Percentiles rank a stretch among this genome's conserved stretches.
Evolutionary conservation across 1,139 yeast species (phyloP).

Genomic region (Diutina scorzettiae): DNA sequence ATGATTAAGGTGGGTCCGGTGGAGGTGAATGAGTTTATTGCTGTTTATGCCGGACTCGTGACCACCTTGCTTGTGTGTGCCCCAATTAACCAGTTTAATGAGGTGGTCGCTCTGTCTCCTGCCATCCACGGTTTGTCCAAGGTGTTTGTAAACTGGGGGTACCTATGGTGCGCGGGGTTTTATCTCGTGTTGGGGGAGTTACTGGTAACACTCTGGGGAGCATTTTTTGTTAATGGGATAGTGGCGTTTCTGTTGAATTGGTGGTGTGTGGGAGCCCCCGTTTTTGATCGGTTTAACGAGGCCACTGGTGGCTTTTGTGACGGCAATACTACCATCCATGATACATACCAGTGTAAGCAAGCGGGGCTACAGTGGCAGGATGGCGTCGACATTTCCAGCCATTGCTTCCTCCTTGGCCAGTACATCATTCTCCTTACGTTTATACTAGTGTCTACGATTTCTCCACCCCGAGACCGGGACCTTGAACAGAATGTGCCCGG

Average conservation of each 20-base stretch:
- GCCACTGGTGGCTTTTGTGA: constrained; percentile 32
- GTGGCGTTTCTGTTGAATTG: constrained; percentile 14
- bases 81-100: background rate
- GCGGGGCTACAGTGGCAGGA: constrained; percentile 34
- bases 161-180: constrained; percentile 18
- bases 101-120: constrained; percentile 3
- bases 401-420: constrained; percentile 2
- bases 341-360: constrained; percentile 7
- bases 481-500: too few relatives aligned
- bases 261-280: constrained; percentile 38
- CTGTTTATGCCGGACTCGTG: background rate
- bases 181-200: constrained; percentile 10
- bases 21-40: background rate
- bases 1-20: constrained; percentile 1
- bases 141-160: constrained; percentile 18
- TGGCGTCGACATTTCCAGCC: constrained; percentile 53
- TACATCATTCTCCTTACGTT: constrained; percentile 13
- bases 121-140: constrained; percentile 10
- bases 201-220: constrained; percentile 7
- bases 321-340: constrained; percentile 5
- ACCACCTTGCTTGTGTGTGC: background rate
- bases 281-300: constrained; percentile 30
- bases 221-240: constrained; percentile 12
- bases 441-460: constrained; percentile 47
- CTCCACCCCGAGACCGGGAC: too few relatives aligned